Evolutionary conservation across 495 filamentous ascomycete species (phyloP), one percentile per base, ranked within the genome.

Genomic region (Niebla homalea): DNA sequence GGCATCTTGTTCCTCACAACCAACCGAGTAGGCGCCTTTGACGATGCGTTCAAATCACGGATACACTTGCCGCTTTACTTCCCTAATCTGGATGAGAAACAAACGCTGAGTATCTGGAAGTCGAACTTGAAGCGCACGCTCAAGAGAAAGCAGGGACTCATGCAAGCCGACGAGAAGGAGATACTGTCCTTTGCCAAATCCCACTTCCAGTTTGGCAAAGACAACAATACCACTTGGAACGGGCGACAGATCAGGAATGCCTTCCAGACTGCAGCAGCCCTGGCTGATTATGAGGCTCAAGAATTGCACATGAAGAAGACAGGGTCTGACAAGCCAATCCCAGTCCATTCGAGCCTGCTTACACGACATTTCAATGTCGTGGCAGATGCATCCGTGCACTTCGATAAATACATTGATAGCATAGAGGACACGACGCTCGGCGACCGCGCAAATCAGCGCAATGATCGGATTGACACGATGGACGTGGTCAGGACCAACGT

Each of bases 1-100:
- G 77, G 77, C 5, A 74, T 79, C 20, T 62, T 79, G 1, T 74
- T 79, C 50, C 57, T 80, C 1, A 79, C 77, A 0, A 77, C 72
- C 1, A 80, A 79, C 54, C 48, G 51, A n/a, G 58, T 68, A 11
- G 64, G 63, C n/a, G 54, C 46, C 2, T 64, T 76, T 32, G 71
- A 76, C 56, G 60, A 67, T 49, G 71, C 72, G 3, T 71, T 77
- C 57, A 64, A 68, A 50, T 73, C 70, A 3, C 68, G 74, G 23
- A 65, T 76, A 21, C 71, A 77, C 42, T 54, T 75, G 5, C n/a
- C 19, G 14, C 37, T 57, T 1, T 47, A 54, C 16, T 57, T 44
- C 19, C 39, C 45, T 3, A 20, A 29, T 11, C 46, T 57, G 12
- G 8, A 22, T 5, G 22, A 21, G 4, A 26, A 45, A 16, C 26